phyloP scores from a whole-genome alignment of 352 stramenopile genomes.

The Pythium vanterpoolii region DNA sequence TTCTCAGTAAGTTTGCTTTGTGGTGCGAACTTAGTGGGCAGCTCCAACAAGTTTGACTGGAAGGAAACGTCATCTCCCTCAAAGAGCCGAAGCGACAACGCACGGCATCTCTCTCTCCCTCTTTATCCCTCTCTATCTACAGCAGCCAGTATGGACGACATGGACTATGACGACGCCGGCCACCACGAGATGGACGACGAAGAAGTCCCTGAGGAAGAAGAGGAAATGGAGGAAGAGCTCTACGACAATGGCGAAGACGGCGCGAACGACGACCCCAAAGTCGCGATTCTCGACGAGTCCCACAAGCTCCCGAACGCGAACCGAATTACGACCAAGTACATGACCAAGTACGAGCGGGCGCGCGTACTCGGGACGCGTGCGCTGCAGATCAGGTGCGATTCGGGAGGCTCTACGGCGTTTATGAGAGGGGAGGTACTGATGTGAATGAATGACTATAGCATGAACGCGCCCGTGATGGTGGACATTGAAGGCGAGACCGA shows the following conservation, averaged over 20 bases:
- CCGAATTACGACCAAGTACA: constrained; percentile 97
- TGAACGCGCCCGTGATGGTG: constrained; percentile 96
- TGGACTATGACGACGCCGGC: constrained; percentile 79
- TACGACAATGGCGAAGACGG: constrained; percentile 63
- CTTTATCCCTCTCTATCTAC: background rate
- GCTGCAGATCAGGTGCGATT: constrained; percentile 94
- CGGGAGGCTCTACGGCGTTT: background rate
- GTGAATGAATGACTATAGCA: constrained; percentile 37
- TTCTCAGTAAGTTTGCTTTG: constrained; percentile 8
- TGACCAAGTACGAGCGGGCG: constrained; percentile 99
- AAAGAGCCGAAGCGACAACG: background rate
- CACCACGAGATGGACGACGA: constrained; percentile 83
- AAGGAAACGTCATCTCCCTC: constrained; percentile 20
- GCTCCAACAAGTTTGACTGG: constrained; percentile 18
- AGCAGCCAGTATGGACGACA: constrained; percentile 65
- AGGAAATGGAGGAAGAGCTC: constrained; percentile 69
- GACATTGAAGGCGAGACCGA: constrained; percentile 98
- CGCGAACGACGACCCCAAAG: constrained; percentile 49
- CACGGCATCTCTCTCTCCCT: background rate
- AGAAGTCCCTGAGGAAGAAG: constrained; percentile 78
- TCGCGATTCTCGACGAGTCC: constrained; percentile 81
- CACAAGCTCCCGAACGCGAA: constrained; percentile 85
- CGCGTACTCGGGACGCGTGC: constrained; percentile 97
- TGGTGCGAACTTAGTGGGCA: constrained; percentile 12
- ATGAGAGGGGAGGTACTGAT: background rate